These are phyloP conservation scores for Austroboletus rostrupii DNA, from an alignment of 1,284 basidiomycete genomes.

Conservation along the genomic window DNA sequence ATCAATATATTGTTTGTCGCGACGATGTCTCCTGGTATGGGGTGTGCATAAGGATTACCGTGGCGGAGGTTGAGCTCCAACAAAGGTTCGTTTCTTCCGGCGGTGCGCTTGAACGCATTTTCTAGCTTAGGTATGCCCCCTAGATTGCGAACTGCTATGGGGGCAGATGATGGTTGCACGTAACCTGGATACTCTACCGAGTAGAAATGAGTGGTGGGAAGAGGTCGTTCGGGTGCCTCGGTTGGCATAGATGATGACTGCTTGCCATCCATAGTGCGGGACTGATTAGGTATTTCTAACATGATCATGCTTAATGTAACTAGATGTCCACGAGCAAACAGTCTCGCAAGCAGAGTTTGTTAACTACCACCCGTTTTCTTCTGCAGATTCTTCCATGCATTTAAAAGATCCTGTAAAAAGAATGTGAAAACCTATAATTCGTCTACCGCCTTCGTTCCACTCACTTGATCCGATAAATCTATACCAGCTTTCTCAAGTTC, in stretches of 20 bases:
- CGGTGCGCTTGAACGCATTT: slow-evolving; percentile 63
- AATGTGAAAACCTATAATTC: slow-evolving; percentile 2
- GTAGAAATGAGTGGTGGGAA: slow-evolving; percentile 66
- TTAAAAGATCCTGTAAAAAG: slow-evolving; percentile 29
- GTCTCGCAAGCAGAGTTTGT: neutral
- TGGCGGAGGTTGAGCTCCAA: slow-evolving; percentile 75
- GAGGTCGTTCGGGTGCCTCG: slow-evolving; percentile 41
- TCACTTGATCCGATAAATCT: slow-evolving; percentile 44
- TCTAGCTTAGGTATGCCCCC: slow-evolving; percentile 71
- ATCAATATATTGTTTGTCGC: slow-evolving; percentile 76
- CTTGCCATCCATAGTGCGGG: slow-evolving; percentile 12
- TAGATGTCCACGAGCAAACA: neutral
- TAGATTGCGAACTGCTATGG: slow-evolving; percentile 59
- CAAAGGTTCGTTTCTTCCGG: slow-evolving; percentile 53
- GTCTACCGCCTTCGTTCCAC: slow-evolving; percentile 4
- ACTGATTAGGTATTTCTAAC: neutral
- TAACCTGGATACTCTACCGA: slow-evolving; percentile 90
- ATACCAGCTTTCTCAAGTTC: slow-evolving; percentile 58
- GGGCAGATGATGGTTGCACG: slow-evolving; percentile 60
- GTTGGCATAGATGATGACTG: slow-evolving; percentile 13
- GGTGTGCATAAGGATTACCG: slow-evolving; percentile 74
- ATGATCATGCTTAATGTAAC: too few species aligned
- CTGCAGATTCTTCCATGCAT: slow-evolving; percentile 33
- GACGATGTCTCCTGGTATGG: slow-evolving; percentile 75
- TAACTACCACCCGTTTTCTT: slow-evolving; percentile 25